Evolutionary conservation across 140 eudicot genomes (phyloP), one percentile per base, ranked within the genome.

Genomic region (Oenanthe javanica): DNA sequence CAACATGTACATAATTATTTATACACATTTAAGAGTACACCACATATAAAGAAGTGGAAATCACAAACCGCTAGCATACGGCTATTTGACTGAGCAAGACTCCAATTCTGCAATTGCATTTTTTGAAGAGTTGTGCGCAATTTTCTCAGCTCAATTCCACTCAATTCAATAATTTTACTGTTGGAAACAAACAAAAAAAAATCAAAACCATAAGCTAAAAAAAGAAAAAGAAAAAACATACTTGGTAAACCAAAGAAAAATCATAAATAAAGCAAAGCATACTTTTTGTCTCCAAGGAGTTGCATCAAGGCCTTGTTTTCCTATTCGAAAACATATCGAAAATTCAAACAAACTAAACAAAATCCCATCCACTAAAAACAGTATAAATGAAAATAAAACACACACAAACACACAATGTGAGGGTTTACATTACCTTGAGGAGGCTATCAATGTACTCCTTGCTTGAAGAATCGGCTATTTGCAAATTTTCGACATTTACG

Each of bases 91-190:
- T 89, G 95, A 84, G 97, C 98, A 83, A 93, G 93, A 69, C 77
- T 86, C 95, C 91, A 91, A 54, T 91, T 93, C 84, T 93, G 98
- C 90, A 88, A 79, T 85, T 89, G 97, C 82, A 86, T 87, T 81
- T 88, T 91, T 89, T 87, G 89, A 80, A 93, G 82, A 83, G 77
- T 79, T 15, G 77, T 23, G 67, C 89, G 87, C 83, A 89, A 51
- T 73, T 88, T 89, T 64, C 87, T 91, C 79, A 91, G 85, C 92
- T 93, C 95, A 43, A 76, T 31, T 77, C 93, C 93, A 78, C 84
- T 89, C 70, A 82, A 21, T 83, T 91, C 92, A 81, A 93, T 91
- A 12, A 86, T 66, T 86, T 93, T 91, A 77, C 95, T 93, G 93
- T 79, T 46, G 76, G 72, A 31, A 31, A 31, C 36, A 19, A 67